A percentile compares a stretch with the other conserved stretches of the same genome.
phyloP scores from a whole-genome alignment of 768 basidiomycete genomes.

The Termitomyces sp. region DNA sequence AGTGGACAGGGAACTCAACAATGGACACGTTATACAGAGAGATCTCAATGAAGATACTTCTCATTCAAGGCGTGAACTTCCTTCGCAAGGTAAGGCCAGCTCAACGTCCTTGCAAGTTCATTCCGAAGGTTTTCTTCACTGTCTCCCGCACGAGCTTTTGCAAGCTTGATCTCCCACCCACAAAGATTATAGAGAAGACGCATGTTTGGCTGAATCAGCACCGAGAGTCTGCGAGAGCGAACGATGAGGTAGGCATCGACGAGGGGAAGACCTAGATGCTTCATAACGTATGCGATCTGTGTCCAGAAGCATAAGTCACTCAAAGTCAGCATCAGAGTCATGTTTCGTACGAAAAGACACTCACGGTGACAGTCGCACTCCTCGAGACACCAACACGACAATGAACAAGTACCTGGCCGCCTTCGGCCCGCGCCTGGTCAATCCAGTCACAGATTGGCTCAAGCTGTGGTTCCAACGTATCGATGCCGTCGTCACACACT shows the following conservation, averaged over 20 bases:
- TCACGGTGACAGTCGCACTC: constrained; percentile 85
- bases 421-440: constrained; percentile 71
- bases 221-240: constrained; percentile 81
- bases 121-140: constrained; percentile 43
- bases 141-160: constrained; percentile 58
- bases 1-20: neutral
- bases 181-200: constrained; percentile 91
- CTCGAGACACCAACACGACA: constrained; percentile 99
- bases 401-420: constrained; percentile 91
- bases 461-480: constrained; percentile 85
- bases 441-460: constrained; percentile 92
- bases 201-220: constrained; percentile 94
- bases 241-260: constrained; percentile 94
- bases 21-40: too few relatives aligned
- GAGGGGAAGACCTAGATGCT: constrained; percentile 76
- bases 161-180: constrained; percentile 93
- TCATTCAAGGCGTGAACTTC: constrained; percentile 85
- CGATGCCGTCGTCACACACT: constrained; percentile 94
- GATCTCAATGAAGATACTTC: constrained; percentile 52
- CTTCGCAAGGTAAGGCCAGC: constrained; percentile 80
- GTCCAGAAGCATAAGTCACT: neutral
- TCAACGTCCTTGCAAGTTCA: constrained; percentile 64
- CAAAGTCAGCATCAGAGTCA: neutral
- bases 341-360: constrained; percentile 19
- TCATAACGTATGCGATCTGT: constrained; percentile 96